Base-by-base conservation (phyloP, 2,329 filamentous ascomycete genomes). In the Ramichloridium luteum region DNA sequence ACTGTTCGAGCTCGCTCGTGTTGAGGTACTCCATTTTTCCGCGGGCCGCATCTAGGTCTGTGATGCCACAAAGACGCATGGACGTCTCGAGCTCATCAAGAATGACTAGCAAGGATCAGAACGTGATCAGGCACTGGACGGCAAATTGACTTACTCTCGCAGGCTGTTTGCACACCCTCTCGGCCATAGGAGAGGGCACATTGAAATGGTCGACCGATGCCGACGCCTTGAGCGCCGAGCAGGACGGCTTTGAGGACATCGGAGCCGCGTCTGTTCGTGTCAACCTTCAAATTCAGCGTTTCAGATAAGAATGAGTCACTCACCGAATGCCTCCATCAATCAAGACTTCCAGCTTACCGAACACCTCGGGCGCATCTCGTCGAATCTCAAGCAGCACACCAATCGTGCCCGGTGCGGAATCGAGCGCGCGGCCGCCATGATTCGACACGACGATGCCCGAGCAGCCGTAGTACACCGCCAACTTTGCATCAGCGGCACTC, bases 181-280 rank as follows among this genome's bases (percentile, higher is more conserved):
- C 58, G 61, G 2, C 74, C 75, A 44, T 79, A 80, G 12, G 64
- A 66, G 34, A 79, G 47, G 1, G 67, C 65, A 44, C 66, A 78
- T 27, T 79, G 45, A 32, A 75, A 70, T 0, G 72, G 71, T 16
- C 76, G 56, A 0, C 76, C 77, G 10, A 80, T 57, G 0, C 74
- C 74, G 0, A 61, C 74, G 0, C 68, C 74, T 36, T 57, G 72
- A 0, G 74, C 76, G 0, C 77, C 76, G 0, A 80, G 56, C 31
- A 71, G 74, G 9, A 80, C 45, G 0, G 74, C 74, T 51, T 80
- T 80, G 43, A 81, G 62, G 3, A 80, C 67, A 46, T 81, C 77
- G n/a, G n/a, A n/a, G n/a, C n/a, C n/a, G n/a, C n/a, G n/a, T n/a
- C n/a, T n/a, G n/a, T n/a, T n/a, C n/a, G n/a, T n/a, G n/a, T n/a